These are phyloP conservation scores for Sugiyamaella valdiviana DNA, from an alignment of 805 yeast species.

Conservation along the genomic window DNA sequence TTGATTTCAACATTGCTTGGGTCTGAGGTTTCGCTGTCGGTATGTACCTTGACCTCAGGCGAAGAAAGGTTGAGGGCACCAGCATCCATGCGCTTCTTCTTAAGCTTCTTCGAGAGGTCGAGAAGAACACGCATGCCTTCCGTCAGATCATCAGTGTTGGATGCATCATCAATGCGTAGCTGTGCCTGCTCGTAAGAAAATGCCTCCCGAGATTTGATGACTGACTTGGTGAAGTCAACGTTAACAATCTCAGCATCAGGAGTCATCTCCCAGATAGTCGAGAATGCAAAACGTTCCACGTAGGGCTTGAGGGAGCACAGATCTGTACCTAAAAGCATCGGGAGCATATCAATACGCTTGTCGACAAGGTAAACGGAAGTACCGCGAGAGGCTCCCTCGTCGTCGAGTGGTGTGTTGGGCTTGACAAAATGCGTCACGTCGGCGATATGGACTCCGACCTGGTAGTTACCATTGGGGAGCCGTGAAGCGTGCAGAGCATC, in stretches of 20 bases:
- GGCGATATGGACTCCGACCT: constrained; percentile 98
- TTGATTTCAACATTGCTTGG: constrained; percentile 94
- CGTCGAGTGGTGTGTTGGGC: constrained; percentile 84
- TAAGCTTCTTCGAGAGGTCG: constrained; percentile 72
- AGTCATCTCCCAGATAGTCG: constrained; percentile 93
- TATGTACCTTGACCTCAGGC: constrained; percentile 95
- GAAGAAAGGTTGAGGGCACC: constrained; percentile 97
- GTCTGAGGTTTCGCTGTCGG: constrained; percentile 95
- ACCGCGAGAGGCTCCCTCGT: constrained; percentile 95
- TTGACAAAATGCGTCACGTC: constrained; percentile 97
- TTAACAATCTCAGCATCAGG: constrained; percentile 76
- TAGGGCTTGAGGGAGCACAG: constrained; percentile 91
- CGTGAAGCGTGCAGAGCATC: constrained; percentile 88
- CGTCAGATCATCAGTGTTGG: constrained; percentile 77
- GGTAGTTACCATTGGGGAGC: constrained; percentile 88
- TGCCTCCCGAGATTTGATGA: constrained; percentile 87
- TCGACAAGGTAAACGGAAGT: constrained; percentile 96
- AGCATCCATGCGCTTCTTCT: constrained; percentile 79
- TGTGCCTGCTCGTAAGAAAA: constrained; percentile 94
- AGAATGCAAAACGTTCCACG: constrained; percentile 93
- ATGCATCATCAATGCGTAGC: constrained; percentile 72
- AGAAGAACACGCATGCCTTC: constrained; percentile 81
- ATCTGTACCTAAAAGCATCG: constrained; percentile 90
- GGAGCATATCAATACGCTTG: constrained; percentile 97
- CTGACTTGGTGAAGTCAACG: constrained; percentile 76